Evolutionary conservation across 495 filamentous ascomycete species (phyloP).

Genomic region (Hypoxylon lienhwacheense): DNA sequence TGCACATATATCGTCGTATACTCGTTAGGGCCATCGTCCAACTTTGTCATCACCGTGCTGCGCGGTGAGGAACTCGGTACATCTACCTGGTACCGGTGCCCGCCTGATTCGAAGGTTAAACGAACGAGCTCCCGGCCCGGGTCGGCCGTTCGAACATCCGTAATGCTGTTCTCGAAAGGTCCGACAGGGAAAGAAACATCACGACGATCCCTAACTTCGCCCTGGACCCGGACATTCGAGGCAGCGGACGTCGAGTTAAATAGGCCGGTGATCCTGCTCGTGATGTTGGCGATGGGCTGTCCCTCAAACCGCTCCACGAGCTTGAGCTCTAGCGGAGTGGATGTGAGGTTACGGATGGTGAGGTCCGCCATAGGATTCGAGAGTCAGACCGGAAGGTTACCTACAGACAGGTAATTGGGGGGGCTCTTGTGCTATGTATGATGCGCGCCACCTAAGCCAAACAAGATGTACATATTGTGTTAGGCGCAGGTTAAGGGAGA

Average conservation of each 20-base stretch:
- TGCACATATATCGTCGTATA: conserved; percentile 76
- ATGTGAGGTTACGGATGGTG: conserved; percentile 86
- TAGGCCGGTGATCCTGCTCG: conserved; percentile 55
- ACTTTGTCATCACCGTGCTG: conserved; percentile 40
- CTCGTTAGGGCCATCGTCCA: conserved; percentile 43
- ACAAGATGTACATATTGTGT: conserved; percentile 12
- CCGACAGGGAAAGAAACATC: conserved; percentile 42
- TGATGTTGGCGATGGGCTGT: conserved; percentile 50
- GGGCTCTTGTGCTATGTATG: conserved; percentile 3
- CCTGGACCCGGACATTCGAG: conserved; percentile 22
- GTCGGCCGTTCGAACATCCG: conserved; percentile 43
- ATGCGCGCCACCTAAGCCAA: conserved; percentile 14
- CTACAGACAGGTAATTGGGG: conserved; percentile 8
- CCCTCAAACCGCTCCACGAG: conserved; percentile 71
- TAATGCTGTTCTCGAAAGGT: conserved; percentile 43
- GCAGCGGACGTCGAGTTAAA: conserved; percentile 39
- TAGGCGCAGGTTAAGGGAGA: conserved; percentile 10
- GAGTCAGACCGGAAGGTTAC: background rate
- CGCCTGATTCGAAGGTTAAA: conserved; percentile 49
- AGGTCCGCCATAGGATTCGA: conserved; percentile 49
- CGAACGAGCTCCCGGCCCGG: conserved; percentile 44
- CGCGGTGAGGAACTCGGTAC: conserved; percentile 43
- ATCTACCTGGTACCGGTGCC: conserved; percentile 44
- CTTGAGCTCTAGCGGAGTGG: conserved; percentile 70
- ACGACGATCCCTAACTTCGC: conserved; percentile 32